Base-by-base conservation (phyloP, 2,329 filamentous ascomycete species). In the Rugonectria rugulosa region DNA sequence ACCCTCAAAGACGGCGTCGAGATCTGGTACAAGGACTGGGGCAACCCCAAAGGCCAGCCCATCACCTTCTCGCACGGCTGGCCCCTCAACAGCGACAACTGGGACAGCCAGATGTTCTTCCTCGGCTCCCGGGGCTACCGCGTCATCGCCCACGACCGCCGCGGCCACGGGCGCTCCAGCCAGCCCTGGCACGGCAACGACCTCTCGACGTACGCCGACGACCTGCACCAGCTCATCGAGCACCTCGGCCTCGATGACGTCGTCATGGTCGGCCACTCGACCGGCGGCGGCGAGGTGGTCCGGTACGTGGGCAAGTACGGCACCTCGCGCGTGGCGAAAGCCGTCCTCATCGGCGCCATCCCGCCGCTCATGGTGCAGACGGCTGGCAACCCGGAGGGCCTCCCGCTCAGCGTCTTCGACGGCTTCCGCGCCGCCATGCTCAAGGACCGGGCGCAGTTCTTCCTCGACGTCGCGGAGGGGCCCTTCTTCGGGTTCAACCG, bases 381-480 rank as follows among this genome's bases (percentile, higher is more conserved):
- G 11, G 59, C 58, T 3, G 38, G 40, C 29, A 76, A 75, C 48
- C 59, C 74, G 1, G 66, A 72, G 29, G 75, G 75, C 8, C 57
- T 66, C 2, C 70, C 72, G 1, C 62, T 71, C n/a, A 59, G 64
- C 2, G 71, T 76, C 6, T 76, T 77, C 42, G 74, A 77, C 53
- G 53, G 64, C 11, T 76, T 77, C 62, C 68, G 73, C 26, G 48
- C 63, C 3, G 66, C 70, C 5, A 76, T 77, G 70, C 42, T 49
- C 5, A 67, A 71, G 42, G 43, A 57, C 37, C 56, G 56, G 26
- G 51, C 51, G 11, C 73, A 88, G 21, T 88, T 87, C 4, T 84
- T 88, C 62, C 86, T 87, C 61, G 84, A 86, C 66, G 86, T 88
- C 83, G 86, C 85, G 1, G 85, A 88, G 5, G 87, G 90, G 29